These are phyloP conservation scores for Cucurbita pepo DNA, from an alignment of 306 rosid genomes.

Conservation along the genomic window DNA sequence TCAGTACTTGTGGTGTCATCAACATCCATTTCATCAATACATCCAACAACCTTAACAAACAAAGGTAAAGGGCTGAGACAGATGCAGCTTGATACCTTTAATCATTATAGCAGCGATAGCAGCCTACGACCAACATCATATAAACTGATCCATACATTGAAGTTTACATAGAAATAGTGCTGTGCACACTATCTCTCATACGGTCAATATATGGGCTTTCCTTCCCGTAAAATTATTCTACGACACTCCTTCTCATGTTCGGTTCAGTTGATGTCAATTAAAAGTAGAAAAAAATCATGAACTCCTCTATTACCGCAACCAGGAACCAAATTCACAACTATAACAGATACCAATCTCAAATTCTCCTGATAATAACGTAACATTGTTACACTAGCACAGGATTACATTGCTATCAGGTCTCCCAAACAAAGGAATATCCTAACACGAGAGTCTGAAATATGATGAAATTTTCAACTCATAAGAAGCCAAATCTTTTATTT, in stretches of 20 bases:
- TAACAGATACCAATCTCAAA: background rate
- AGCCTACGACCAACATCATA: background rate
- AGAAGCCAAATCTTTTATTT: background rate
- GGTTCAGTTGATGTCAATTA: background rate
- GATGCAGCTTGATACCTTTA: background rate
- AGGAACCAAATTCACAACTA: background rate
- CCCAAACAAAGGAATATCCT: background rate
- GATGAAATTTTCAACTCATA: background rate
- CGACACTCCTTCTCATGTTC: background rate
- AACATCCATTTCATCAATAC: conserved; percentile 84
- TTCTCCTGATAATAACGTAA: background rate
- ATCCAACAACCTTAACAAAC: conserved; percentile 64
- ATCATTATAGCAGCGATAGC: background rate
- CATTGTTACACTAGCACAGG: background rate
- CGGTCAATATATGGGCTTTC: background rate
- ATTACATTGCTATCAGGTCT: background rate
- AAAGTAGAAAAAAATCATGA: background rate
- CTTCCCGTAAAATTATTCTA: background rate
- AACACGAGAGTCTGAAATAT: background rate
- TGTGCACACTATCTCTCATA: background rate
- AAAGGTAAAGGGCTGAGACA: conserved; percentile 7
- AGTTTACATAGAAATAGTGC: background rate
- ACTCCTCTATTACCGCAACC: background rate
- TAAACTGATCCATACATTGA: background rate
- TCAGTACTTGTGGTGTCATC: conserved; percentile 57